Base-by-base conservation (phyloP, 352 stramenopile species). In the Peronospora tabacina region DNA sequence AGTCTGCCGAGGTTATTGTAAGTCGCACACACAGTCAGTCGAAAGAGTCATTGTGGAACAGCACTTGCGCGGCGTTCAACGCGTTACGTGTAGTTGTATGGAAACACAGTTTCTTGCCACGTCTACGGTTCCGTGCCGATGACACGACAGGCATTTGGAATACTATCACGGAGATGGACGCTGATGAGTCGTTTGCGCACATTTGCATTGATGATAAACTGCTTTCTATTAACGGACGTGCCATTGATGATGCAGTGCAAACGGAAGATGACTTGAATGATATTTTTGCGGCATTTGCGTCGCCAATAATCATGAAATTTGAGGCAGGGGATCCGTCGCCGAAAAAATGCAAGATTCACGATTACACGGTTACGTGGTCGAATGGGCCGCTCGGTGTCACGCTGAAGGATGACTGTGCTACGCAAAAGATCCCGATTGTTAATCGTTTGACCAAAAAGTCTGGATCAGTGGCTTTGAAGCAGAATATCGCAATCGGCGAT, bases 401-500 rank as follows among this genome's bases (percentile, higher is more conserved):
- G 35, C 57, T 94, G 28, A 94, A 91, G 54, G 81, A 94, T 55
- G 82, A 93, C 52, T 86, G 75, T 46, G 66, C 68, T 22, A 89
- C 77, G 46, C 77, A 93, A 44, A 90, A 90, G 54, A 76, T 93
- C 26, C 82, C 82, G 29, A 93, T 93, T 38, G 82, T 93, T 24
- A 90, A 93, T 49, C 82, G 82, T 7, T 61, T 93, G 30, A 93
- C 82, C 9, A 90, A 90, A 56, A 93, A 93, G 56, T 66, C 73
- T 4, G 82, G 82, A 15, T 93, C 82, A 8, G 82, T 93, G 37
- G 82, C 82, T 20, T 74, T 93, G 12, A 93, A 93, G 57, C 79
- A 93, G 53, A 93, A 93, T 52, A 93, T 93, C 43, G 76, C 73
- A 15, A 93, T 93, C 39, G 82, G 82, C 17, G 82, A 93, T 36